Evolutionary conservation across 1,284 basidiomycete species (phyloP).

Genomic region (Pseudozyma sp.): DNA sequence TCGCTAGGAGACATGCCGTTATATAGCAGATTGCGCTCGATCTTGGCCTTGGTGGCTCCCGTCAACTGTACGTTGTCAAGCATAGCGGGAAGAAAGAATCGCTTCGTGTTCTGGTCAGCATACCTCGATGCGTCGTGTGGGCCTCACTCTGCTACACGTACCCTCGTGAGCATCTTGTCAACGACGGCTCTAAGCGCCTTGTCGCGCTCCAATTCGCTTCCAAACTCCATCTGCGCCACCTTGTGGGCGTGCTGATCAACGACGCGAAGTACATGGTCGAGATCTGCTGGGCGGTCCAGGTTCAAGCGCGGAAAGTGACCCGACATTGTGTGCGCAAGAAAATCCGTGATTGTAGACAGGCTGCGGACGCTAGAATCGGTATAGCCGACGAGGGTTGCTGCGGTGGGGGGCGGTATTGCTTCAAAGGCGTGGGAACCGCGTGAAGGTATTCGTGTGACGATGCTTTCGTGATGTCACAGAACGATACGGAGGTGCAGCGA

Average conservation of each 20-base stretch:
- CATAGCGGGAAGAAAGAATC: neutral
- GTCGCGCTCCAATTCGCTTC: slow-evolving; percentile 38
- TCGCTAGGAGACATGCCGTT: slow-evolving; percentile 44
- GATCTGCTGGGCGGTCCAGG: slow-evolving; percentile 36
- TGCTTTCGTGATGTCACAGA: neutral
- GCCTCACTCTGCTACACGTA: slow-evolving; percentile 5
- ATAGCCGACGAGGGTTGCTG: neutral
- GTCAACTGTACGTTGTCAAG: slow-evolving; percentile 22
- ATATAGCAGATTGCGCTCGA: slow-evolving; percentile 43
- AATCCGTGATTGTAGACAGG: neutral
- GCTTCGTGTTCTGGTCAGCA: neutral
- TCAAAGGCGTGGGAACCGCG: slow-evolving; percentile 3
- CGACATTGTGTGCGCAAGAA: slow-evolving; percentile 21
- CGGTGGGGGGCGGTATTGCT: neutral
- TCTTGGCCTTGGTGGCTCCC: slow-evolving; percentile 36
- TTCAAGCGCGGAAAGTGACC: slow-evolving; percentile 44
- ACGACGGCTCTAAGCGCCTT: slow-evolving; percentile 37
- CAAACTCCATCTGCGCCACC: slow-evolving; percentile 51
- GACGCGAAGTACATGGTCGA: slow-evolving; percentile 35
- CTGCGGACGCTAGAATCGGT: slow-evolving; percentile 1
- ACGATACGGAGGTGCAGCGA: neutral
- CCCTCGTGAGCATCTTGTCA: slow-evolving; percentile 37
- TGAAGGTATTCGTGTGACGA: neutral
- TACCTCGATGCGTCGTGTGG: neutral
- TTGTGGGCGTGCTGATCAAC: slow-evolving; percentile 39